phyloP scores from a whole-genome alignment of 2,329 filamentous ascomycete species.

The Phialemoniopsis sp. region DNA sequence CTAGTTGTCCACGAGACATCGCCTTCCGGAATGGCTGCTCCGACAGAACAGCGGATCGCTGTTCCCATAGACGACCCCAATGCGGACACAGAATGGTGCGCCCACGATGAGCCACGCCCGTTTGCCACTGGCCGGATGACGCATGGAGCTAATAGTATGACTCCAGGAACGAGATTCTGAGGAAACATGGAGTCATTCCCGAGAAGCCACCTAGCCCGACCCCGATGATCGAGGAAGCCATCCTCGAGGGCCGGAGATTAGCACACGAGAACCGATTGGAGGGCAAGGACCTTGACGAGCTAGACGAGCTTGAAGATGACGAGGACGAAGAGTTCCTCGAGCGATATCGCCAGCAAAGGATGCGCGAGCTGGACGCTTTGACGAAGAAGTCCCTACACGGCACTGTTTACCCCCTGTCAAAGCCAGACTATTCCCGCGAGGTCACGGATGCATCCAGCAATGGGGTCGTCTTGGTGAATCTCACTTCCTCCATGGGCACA shows the following conservation, averaged over 20 bases:
- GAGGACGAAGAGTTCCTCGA: conserved; percentile 93
- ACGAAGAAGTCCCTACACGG: conserved; percentile 78
- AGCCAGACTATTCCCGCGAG: conserved; percentile 86
- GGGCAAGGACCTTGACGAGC: conserved; percentile 89
- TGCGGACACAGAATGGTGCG: conserved; percentile 94
- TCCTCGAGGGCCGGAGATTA: conserved; percentile 75
- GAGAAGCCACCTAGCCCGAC: conserved; percentile 95
- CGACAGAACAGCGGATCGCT: conserved; percentile 59
- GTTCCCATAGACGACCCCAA: conserved; percentile 95
- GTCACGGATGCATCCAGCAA: conserved; percentile 86
- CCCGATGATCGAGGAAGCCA: conserved; percentile 91
- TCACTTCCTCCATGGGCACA: conserved; percentile 72
- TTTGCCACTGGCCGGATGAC: not conserved
- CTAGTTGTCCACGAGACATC: too few species aligned
- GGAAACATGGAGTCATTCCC: conserved; percentile 95
- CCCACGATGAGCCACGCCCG: not conserved
- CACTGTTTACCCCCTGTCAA: conserved; percentile 88
- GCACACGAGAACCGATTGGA: conserved; percentile 91
- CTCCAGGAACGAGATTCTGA: conserved; percentile 91
- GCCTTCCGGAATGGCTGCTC: conserved; percentile 48
- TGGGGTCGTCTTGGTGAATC: conserved; percentile 68
- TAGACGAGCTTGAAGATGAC: conserved; percentile 89
- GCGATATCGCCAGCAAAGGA: conserved; percentile 80
- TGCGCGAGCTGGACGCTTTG: conserved; percentile 74
- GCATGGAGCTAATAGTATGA: conserved; percentile 5